A percentile compares a stretch with the other conserved stretches of the same genome.
These are phyloP conservation scores for Rauvolfia tetraphylla DNA, from an alignment of 257 asterid species.

Conservation along the genomic window DNA sequence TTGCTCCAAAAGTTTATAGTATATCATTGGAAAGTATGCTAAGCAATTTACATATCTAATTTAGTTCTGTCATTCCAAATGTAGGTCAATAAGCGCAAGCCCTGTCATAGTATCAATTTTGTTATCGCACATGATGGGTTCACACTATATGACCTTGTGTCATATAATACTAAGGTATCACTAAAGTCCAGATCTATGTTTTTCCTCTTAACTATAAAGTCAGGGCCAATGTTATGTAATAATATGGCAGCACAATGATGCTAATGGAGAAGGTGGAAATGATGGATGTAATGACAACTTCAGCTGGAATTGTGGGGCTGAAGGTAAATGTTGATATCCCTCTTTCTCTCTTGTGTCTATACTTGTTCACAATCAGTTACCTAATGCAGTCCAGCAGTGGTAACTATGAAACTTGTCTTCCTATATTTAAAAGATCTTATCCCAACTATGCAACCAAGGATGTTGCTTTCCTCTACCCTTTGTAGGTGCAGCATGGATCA, in stretches of 20 bases:
- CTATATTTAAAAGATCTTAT: not conserved
- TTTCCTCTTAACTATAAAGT: not conserved
- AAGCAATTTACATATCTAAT: not conserved
- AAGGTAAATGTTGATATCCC: slow-evolving; percentile 48
- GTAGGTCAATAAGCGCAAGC: slow-evolving; percentile 89
- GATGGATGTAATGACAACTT: slow-evolving; percentile 92
- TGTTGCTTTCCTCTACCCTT: not conserved
- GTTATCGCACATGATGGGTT: slow-evolving; percentile 95
- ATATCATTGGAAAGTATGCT: not conserved
- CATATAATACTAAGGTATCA: slow-evolving; percentile 85
- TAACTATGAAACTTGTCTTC: not conserved
- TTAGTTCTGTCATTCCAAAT: slow-evolving; percentile 11
- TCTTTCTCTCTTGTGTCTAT: slow-evolving; percentile 6
- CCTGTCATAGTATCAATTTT: slow-evolving; percentile 81
- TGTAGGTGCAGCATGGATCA: not conserved
- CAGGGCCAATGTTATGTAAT: slow-evolving; percentile 12
- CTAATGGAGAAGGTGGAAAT: slow-evolving; percentile 95
- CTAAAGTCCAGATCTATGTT: slow-evolving; percentile 11
- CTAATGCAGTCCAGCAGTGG: not conserved
- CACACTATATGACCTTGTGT: slow-evolving; percentile 85
- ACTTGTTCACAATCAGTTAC: not conserved
- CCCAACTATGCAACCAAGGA: not conserved
- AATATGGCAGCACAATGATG: slow-evolving; percentile 79
- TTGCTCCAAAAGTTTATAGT: not conserved
- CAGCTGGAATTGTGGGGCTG: slow-evolving; percentile 98